Percentiles rank a stretch among this genome's conserved stretches.
Evolutionary conservation across 257 asterid species (phyloP).

Genomic region (Solanum ossicruentum): DNA sequence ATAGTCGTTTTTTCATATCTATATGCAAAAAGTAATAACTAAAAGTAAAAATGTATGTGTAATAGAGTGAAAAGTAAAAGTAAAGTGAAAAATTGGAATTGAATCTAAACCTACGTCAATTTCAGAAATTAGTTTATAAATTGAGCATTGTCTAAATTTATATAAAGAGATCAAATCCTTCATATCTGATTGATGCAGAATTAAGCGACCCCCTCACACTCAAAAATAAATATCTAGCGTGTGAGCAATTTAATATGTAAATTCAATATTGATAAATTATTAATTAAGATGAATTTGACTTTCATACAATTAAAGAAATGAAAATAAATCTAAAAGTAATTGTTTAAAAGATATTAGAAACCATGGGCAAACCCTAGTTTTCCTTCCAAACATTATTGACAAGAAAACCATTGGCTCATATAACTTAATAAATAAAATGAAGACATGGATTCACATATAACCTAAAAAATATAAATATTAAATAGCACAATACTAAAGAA

Average conservation of each 20-base stretch:
- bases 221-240: rapidly evolving
- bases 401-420: neutral
- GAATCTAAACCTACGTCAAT: too few relatives aligned
- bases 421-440: too few relatives aligned
- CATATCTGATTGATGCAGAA: neutral
- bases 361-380: neutral
- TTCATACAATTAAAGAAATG: neutral
- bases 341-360: neutral
- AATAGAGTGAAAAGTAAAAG: neutral
- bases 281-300: neutral
- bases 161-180: too few relatives aligned
- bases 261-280: too few relatives aligned
- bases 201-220: neutral
- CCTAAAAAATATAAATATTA: neutral
- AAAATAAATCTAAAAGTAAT: neutral
- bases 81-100: too few relatives aligned
- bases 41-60: too few relatives aligned
- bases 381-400: neutral
- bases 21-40: too few relatives aligned
- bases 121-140: too few relatives aligned
- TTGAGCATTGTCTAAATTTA: too few relatives aligned
- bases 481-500: too few relatives aligned
- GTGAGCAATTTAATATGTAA: neutral
- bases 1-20: rapidly evolving
- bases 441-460: neutral